Evolutionary conservation across 108 stramenopile genomes (phyloP).

Genomic region (Skeletonema costatum): DNA sequence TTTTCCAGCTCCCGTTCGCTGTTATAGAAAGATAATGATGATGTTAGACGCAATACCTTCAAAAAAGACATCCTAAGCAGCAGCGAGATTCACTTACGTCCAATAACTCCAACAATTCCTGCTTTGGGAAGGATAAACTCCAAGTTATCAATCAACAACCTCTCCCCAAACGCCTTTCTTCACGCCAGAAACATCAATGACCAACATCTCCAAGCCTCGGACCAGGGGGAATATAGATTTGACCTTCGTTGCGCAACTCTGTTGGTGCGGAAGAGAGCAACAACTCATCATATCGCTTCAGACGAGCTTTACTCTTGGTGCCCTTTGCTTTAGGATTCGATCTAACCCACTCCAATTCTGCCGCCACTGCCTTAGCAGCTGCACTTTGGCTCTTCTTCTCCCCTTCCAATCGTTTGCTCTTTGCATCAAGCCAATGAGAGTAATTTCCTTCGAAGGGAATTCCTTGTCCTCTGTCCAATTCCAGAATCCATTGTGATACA

Average conservation of each 20-base stretch:
- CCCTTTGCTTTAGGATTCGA: constrained; percentile 90
- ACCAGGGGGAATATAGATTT: constrained; percentile 96
- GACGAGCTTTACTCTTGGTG: constrained; percentile 89
- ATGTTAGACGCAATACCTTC: too few relatives aligned
- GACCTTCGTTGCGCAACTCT: constrained; percentile 77
- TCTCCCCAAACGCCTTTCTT: constrained; percentile 82
- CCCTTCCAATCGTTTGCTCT: constrained; percentile 81
- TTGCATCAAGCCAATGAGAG: constrained; percentile 90
- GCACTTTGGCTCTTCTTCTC: constrained; percentile 88
- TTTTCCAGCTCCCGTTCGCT: constrained; percentile 28
- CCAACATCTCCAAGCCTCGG: constrained; percentile 90
- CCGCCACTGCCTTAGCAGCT: constrained; percentile 77
- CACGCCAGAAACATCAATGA: constrained; percentile 78
- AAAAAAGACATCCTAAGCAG: too few relatives aligned
- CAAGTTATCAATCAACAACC: constrained; percentile 85
- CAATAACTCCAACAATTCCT: constrained; percentile 92
- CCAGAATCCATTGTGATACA: constrained; percentile 95
- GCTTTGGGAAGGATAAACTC: constrained; percentile 88
- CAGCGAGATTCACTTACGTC: constrained; percentile 8
- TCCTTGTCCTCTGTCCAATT: constrained; percentile 93
- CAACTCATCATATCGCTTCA: constrained; percentile 90
- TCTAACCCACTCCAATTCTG: constrained; percentile 93
- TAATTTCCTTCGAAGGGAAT: constrained; percentile 97
- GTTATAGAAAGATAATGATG: too few relatives aligned
- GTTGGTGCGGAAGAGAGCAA: constrained; percentile 76